phyloP scores from a whole-genome alignment of 805 yeast genomes.

The Starmerella floris region DNA sequence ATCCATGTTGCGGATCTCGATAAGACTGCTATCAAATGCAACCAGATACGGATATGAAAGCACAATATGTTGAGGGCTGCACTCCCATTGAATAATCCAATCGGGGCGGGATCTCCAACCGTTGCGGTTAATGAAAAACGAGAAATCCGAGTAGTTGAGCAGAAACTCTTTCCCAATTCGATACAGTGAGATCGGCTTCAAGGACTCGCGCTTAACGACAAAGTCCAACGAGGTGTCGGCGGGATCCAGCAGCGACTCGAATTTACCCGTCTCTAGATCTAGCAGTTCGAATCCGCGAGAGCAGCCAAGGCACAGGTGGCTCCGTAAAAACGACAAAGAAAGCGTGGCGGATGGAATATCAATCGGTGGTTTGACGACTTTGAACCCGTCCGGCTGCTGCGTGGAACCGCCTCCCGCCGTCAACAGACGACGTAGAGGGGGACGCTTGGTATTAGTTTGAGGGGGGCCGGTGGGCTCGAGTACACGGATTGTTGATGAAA shows the following conservation, averaged over 20 bases:
- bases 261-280: constrained; percentile 66
- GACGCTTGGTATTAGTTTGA: constrained; percentile 26
- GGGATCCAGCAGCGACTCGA: constrained; percentile 87
- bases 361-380: constrained; percentile 58
- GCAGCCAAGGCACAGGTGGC: constrained; percentile 87
- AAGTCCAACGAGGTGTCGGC: constrained; percentile 96
- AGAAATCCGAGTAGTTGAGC: constrained; percentile 80
- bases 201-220: constrained; percentile 66
- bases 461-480: constrained; percentile 66
- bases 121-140: constrained; percentile 83
- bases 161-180: constrained; percentile 79
- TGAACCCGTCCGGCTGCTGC: constrained; percentile 37
- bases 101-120: constrained; percentile 95
- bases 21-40: constrained; percentile 79
- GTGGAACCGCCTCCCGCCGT: constrained; percentile 27
- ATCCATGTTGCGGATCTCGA: constrained; percentile 85
- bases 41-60: constrained; percentile 85
- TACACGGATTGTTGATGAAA: constrained; percentile 62
- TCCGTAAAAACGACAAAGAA: constrained; percentile 76
- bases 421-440: constrained; percentile 29
- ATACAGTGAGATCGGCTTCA: constrained; percentile 84
- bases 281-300: constrained; percentile 93
- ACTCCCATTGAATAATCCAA: constrained; percentile 95
- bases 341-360: constrained; percentile 80
- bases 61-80: constrained; percentile 82